Evolutionary conservation across 2,329 filamentous ascomycete species (phyloP).

Genomic region (Daldinia eschscholtzii): DNA sequence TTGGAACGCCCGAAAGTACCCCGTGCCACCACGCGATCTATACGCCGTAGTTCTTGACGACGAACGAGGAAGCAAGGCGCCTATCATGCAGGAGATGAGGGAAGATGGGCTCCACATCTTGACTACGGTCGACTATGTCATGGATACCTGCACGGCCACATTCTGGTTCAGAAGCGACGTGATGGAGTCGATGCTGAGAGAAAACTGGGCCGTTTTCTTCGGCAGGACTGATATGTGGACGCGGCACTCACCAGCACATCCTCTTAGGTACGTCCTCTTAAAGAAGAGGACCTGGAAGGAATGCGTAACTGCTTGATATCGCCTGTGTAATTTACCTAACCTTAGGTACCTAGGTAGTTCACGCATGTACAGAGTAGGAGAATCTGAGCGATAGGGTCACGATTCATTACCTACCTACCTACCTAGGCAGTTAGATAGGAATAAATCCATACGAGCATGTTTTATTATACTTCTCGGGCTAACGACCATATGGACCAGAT

Average conservation of each 20-base stretch:
- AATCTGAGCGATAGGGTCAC: background rate
- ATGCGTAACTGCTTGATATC: constrained; percentile 24
- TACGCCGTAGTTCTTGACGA: background rate
- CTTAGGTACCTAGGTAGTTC: background rate
- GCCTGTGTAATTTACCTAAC: background rate
- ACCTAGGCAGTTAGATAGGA: background rate
- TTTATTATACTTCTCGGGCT: background rate
- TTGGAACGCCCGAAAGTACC: constrained; percentile 34
- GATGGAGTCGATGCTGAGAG: constrained; percentile 31
- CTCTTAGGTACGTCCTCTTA: constrained; percentile 6
- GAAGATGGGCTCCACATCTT: constrained; percentile 28
- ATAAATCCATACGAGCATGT: background rate
- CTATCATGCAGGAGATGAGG: constrained; percentile 23
- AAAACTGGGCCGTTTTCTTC: constrained; percentile 36
- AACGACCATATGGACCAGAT: background rate
- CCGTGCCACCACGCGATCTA: background rate
- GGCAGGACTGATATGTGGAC: constrained; percentile 38
- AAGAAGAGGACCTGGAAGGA: constrained; percentile 25
- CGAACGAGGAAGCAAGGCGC: constrained; percentile 25
- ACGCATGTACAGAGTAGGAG: background rate
- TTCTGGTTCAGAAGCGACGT: constrained; percentile 43
- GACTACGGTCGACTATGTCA: constrained; percentile 29
- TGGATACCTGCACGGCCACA: constrained; percentile 18
- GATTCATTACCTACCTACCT: background rate
- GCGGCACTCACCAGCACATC: constrained; percentile 14